Evolutionary conservation across 331 rosid species (phyloP).

Genomic region (Rosa hybrid): DNA sequence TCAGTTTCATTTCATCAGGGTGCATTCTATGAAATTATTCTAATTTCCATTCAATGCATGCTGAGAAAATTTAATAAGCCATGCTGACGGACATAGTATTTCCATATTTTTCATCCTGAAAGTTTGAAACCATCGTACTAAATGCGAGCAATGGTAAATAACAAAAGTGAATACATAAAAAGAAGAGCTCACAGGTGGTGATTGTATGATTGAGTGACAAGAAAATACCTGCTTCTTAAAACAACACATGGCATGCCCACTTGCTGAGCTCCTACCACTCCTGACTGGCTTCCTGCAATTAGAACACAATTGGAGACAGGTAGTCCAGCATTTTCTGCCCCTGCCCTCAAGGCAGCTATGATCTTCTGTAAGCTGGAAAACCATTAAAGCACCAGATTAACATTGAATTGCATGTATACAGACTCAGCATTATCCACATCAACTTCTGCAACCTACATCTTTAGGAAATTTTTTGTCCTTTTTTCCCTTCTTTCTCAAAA

Average conservation of each 20-base stretch:
- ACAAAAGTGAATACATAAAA: neutral
- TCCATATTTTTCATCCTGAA: neutral
- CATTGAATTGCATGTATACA: neutral
- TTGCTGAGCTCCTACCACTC: constrained; percentile 70
- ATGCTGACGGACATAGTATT: neutral
- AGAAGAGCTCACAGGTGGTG: neutral
- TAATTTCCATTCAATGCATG: neutral
- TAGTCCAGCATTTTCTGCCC: constrained; percentile 73
- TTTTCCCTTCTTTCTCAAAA: no score
- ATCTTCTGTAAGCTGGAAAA: constrained; percentile 70
- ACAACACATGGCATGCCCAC: constrained; percentile 89
- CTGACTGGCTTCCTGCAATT: constrained; percentile 85
- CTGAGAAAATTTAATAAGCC: neutral
- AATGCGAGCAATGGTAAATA: neutral
- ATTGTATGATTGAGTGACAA: neutral
- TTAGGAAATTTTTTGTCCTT: no score
- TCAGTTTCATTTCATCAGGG: neutral
- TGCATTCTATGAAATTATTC: neutral
- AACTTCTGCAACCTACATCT: neutral
- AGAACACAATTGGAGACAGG: constrained; percentile 73
- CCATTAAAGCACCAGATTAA: constrained; percentile 27
- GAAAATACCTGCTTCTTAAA: constrained; percentile 79
- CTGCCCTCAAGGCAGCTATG: constrained; percentile 83
- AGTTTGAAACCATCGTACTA: neutral
- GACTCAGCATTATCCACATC: neutral